Percentiles rank a stretch among this genome's conserved stretches.
phyloP scores from a whole-genome alignment of 2,329 filamentous ascomycete species.

The Penicillium sp. region DNA sequence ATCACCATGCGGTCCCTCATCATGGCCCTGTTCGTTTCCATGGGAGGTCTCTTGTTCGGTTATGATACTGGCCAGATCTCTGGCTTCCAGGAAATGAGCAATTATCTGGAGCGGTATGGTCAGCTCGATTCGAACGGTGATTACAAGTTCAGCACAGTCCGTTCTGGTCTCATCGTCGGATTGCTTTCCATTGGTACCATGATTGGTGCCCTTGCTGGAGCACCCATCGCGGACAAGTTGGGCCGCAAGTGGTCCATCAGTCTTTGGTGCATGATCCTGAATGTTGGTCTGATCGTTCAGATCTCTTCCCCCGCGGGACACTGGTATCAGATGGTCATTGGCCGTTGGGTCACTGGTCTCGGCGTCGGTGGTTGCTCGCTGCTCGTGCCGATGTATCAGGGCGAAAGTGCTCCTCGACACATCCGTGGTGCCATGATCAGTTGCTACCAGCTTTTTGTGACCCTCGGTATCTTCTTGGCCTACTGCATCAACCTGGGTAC shows the following conservation, averaged over 20 bases:
- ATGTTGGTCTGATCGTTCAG: constrained; percentile 46
- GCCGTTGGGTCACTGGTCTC: constrained; percentile 47
- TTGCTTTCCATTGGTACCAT: constrained; percentile 48
- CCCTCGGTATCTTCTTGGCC: constrained; percentile 49
- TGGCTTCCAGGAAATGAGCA: constrained; percentile 45
- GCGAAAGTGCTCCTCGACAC: constrained; percentile 49
- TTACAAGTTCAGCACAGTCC: constrained; percentile 42
- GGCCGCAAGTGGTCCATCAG: constrained; percentile 48
- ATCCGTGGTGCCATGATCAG: constrained; percentile 51
- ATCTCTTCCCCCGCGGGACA: constrained; percentile 40
- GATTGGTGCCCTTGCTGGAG: constrained; percentile 43
- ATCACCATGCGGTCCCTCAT: constrained; percentile 41
- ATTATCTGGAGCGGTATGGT: constrained; percentile 46
- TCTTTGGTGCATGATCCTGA: constrained; percentile 44
- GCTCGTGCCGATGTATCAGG: constrained; percentile 51
- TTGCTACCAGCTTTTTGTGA: constrained; percentile 53
- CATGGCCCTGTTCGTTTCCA: constrained; percentile 50
- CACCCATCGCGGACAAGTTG: constrained; percentile 44
- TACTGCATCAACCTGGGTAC: constrained; percentile 51
- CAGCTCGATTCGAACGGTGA: constrained; percentile 30
- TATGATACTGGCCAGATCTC: constrained; percentile 51
- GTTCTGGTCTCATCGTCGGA: constrained; percentile 46
- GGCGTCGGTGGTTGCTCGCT: constrained; percentile 49
- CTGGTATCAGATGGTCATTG: constrained; percentile 48
- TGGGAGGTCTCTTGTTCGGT: constrained; percentile 50